phyloP scores from a whole-genome alignment of 2,329 filamentous ascomycete genomes.

The Alternaria solani region DNA sequence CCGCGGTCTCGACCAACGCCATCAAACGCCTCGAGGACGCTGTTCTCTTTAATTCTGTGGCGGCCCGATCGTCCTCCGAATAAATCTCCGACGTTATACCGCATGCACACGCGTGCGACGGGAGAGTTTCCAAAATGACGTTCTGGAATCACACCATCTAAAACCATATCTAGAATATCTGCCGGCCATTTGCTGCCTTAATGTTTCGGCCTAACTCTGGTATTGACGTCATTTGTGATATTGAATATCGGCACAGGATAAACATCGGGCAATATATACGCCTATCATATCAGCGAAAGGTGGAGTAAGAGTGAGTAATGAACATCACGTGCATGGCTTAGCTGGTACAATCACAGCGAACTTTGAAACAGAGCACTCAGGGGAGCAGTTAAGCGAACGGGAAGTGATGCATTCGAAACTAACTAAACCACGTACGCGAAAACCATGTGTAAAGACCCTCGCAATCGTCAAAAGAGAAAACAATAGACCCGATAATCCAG shows the following conservation, averaged over 20 bases:
- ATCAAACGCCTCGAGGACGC: background rate
- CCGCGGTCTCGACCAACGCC: background rate
- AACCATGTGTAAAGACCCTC: background rate
- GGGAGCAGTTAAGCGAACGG: background rate
- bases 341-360: background rate
- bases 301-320: background rate
- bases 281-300: background rate
- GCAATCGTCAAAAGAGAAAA: background rate
- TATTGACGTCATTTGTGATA: background rate
- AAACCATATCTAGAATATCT: background rate
- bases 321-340: background rate
- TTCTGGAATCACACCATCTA: background rate
- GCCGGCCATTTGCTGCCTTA: background rate
- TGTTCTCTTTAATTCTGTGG: background rate
- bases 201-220: background rate
- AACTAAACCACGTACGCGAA: background rate
- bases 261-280: background rate
- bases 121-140: conserved; percentile 1
- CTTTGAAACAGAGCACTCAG: background rate
- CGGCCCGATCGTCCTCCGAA: conserved; percentile 1
- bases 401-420: background rate
- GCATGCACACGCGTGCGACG: conserved; percentile 1
- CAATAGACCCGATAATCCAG: background rate
- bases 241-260: background rate
- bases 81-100: conserved; percentile 18